Percentiles rank a stretch among this genome's conserved stretches.
phyloP scores from a whole-genome alignment of 2,329 filamentous ascomycete genomes.

The Fonsecaea multimorphosa region DNA sequence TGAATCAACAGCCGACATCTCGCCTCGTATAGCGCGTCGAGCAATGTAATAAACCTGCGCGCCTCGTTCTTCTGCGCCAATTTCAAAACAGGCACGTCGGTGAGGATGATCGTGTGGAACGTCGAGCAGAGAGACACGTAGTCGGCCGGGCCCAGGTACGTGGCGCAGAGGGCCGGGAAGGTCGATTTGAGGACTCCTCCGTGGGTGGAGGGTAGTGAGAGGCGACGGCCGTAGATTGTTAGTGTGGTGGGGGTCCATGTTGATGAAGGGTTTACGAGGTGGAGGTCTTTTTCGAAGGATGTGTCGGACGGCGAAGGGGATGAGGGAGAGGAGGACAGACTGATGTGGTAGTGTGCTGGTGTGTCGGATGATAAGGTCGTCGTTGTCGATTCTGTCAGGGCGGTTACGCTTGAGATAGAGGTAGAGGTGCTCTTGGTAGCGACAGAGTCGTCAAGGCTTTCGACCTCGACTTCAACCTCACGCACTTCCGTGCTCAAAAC shows the following conservation, averaged over 20 bases:
- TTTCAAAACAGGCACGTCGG: conserved; percentile 70
- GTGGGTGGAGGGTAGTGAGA: conserved; percentile 61
- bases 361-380: conserved; percentile 30
- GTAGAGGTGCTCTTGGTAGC: neutral
- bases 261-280: conserved; percentile 30
- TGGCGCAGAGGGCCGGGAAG: conserved; percentile 70
- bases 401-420: neutral
- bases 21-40: conserved; percentile 83
- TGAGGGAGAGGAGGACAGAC: conserved; percentile 7
- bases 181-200: conserved; percentile 61
- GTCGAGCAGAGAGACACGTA: conserved; percentile 81
- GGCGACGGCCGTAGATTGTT: conserved; percentile 51
- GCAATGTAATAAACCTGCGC: conserved; percentile 76
- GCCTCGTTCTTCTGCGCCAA: conserved; percentile 79
- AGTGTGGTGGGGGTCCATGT: conserved; percentile 34
- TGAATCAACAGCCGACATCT: conserved; percentile 75
- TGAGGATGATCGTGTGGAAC: conserved; percentile 78
- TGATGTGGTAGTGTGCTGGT: conserved; percentile 38
- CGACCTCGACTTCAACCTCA: conserved; percentile 1
- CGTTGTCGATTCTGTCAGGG: neutral
- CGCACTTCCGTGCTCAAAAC: conserved; percentile 21
- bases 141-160: conserved; percentile 75
- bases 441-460: neutral
- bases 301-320: conserved; percentile 1
- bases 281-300: conserved; percentile 24